Base-by-base conservation (phyloP, 1,284 basidiomycete genomes). In the Cronartium quercuum region DNA sequence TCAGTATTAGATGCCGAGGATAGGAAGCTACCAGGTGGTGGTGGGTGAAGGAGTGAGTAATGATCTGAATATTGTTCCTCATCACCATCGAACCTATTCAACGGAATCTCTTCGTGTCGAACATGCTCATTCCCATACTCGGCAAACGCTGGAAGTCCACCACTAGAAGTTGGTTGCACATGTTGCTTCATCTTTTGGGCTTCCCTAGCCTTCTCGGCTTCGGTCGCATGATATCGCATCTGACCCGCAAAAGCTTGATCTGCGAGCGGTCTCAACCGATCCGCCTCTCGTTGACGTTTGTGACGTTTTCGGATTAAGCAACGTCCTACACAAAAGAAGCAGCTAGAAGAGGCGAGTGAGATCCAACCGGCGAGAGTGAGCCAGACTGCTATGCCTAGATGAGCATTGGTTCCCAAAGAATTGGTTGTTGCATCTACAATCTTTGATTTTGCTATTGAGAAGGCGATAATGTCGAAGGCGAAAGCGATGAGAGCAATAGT, bases 281-380 rank as follows among this genome's bases (percentile, higher is more conserved):
- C 34, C 1, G 68, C 40, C 2, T 71, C 24, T 6, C 24, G 21
- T 57, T 71, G 68, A 0, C 40, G 3, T 2, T 44, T 21, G 12
- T 51, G 44, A 5, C 61, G 40, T 24, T 51, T 63, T n/a, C 13
- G 13, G 15, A 41, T n/a, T 34, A 71, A 35, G 51, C 34, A 40
- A 6, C 68, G 61, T 7, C 41, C 68, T 12, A 38, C 1, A 18
- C 29, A 63, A 47, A 63, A 71, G 47, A 51, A 29, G 35, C 44
- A 40, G 35, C 40, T 21, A 15, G 41, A 51, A 37, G 47, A 44
- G 41, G 37, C 38, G 5, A 71, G 38, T 18, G 12, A 35, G n/a
- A 71, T n/a, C 41, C 24, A 63, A 62, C 24, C 68, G 6, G 68
- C 60, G 24, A 71, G 61, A 34, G 68, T 71, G 24, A 64, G 61